A percentile compares a stretch with the other conserved stretches of the same genome.
Conservation (phyloP, 2,329 filamentous ascomycete genomes). For the Ceratocystis albifundus region DNA sequence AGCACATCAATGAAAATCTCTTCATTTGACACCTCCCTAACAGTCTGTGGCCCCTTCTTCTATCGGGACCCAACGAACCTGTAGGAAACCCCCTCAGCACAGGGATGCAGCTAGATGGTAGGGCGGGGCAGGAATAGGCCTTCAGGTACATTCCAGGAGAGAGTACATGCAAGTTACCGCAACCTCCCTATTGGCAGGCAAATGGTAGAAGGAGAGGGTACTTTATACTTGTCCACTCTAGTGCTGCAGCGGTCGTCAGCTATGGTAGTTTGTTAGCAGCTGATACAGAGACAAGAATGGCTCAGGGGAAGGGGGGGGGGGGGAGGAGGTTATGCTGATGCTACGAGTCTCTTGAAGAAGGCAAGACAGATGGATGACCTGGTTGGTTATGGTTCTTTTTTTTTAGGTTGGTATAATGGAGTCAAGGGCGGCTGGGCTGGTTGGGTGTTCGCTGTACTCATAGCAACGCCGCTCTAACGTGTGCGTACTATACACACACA, state of each 20-base stretch:
- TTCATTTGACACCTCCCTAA: background rate
- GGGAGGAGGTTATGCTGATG: background rate
- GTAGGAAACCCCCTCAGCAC: background rate
- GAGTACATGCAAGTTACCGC: background rate
- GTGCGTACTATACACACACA: background rate
- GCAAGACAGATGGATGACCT: background rate
- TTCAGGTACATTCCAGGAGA: background rate
- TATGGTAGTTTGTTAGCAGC: constrained; percentile 1
- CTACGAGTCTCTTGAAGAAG: background rate
- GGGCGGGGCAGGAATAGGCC: background rate
- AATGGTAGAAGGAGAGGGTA: background rate
- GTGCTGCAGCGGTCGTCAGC: background rate
- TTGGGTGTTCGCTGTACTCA: no score
- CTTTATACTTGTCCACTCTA: background rate
- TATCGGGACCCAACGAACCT: background rate
- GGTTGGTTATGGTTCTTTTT: background rate
- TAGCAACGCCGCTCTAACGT: no score
- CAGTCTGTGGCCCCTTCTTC: background rate
- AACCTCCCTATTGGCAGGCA: background rate
- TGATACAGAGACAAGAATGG: constrained; percentile 1
- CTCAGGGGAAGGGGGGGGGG: constrained; percentile 1
- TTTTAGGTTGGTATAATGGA: background rate
- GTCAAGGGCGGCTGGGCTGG: no score
- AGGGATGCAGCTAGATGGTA: background rate
- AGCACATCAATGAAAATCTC: background rate